Base-by-base conservation (phyloP, 2,329 filamentous ascomycete genomes). In the Amylocarpus encephaloides region DNA sequence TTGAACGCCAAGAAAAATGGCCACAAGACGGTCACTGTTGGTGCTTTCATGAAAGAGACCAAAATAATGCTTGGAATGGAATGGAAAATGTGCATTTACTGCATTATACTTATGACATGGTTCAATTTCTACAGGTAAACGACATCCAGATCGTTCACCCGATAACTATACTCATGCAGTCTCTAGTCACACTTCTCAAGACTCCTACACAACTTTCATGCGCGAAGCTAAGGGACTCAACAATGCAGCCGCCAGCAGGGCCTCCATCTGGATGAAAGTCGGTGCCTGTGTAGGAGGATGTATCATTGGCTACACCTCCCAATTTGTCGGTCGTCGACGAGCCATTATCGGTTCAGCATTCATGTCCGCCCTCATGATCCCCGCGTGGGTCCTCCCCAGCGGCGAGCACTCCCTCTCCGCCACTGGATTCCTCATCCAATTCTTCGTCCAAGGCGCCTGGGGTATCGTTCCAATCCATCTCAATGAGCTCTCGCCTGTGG, bases 401-500 rank as follows among this genome's bases (percentile, higher is more conserved):
- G 43, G 68, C 68, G 7, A 74, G 70, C 60, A 70, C 80, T 70
- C 72, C 10, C 73, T 93, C 60, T 89, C 89, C 42, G 88, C 86
- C 0, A 80, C 85, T 0, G 87, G 86, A 2, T 94, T 92, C 68
- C 91, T 92, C 67, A 77, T 91, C 69, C 85, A 88, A 63, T 87
- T 88, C 65, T 85, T 79, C 62, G 83, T 88, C 2, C 84, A 87
- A 65, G 85, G 85, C 26, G 83, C 83, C 0, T 88, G 85, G 84
- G 85, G 85, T 32, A 54, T 60, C 5, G 58, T 61, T 29, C 59
- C 58, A 32, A 83, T 85, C 54, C 79, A 84, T 58, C 69, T 85
- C 9, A 83, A 83, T 76, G 81, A 85, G 56, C 68, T 85, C 1
- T 76, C 77, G 0, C 81, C 81, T 0, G 77, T 77, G 9, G 68